Evolutionary conservation across 2,329 filamentous ascomycete species (phyloP), one percentile per base, ranked within the genome.

Genomic region (Penicillium psychrosexuale): DNA sequence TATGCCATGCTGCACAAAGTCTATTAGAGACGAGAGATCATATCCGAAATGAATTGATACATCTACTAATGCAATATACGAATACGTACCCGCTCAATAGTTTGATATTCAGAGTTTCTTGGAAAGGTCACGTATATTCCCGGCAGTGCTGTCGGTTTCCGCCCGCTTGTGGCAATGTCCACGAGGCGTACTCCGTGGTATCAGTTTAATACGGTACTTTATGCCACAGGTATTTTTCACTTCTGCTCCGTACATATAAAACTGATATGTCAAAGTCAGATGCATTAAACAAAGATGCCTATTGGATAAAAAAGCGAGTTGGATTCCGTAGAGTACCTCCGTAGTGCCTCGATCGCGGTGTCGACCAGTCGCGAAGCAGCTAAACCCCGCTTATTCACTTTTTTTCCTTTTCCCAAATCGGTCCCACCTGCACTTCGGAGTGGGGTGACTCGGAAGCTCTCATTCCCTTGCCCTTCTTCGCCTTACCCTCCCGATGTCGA

Each of bases 401-500:
- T 38, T 28, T 39, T 38, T 19, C 33, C n/a, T n/a, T n/a, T 28
- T 22, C 49, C 45, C 15, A 34, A 49, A 8, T 22, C 11, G 30
- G 44, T 17, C 44, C 33, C 43, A 47, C 33, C 38, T 61, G 30
- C 51, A 38, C n/a, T 36, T 53, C 56, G 38, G 2, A 28, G 59
- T 65, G 61, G 61, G 58, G 58, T 64, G 63, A 65, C 54, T 54
- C 61, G 63, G 63, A 58, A 61, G 45, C 27, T 49, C 15, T 46
- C 17, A 33, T 65, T 59, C 63, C 61, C 55, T 27, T 36, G n/a
- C n/a, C 12, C 33, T 15, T 22, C 33, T 15, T 22, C 9, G 17
- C 30, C 34, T 19, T 39, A 34, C 37, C 15, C 30, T 45, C 58
- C 61, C 58, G 57, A 37, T 37, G 33, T 55, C 47, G 51, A 55